Base-by-base conservation (phyloP, 257 asterid genomes). In the Gentiana straminea region DNA sequence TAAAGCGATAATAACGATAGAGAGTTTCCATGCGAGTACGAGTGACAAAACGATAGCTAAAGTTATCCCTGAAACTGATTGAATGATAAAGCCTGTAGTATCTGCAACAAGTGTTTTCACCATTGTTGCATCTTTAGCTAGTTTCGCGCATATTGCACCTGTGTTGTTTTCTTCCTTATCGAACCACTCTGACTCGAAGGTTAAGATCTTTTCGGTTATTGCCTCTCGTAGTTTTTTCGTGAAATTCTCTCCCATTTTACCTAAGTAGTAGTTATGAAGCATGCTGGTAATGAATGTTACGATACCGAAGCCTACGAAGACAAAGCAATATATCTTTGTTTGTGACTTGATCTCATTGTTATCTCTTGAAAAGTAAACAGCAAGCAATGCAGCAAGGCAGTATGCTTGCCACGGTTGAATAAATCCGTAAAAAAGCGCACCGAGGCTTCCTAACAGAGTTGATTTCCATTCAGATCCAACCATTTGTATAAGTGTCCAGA, bases 151-250 rank as follows among this genome's bases (percentile, higher is more conserved):
- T 15, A 76, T 58, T 13, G 83, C 81, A 6, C 79, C 79, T 12
- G 75, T 76, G 1, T 57, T 69, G 50, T 72, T 81, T 32, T 64
- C 71, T 0, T 73, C 80, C 34, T 13, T 74, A 41, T 81, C 83
- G 35, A 78, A 81, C 86, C 85, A 81, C 2, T 59, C 73, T 0
- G 71, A 35, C 74, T 81, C 89, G 3, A 78, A 81, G n/a, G 75
- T 73, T n/a, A 81, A 75, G 44, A 81, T 65, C 7, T 73, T 78
- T 6, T 46, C 53, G 2, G 76, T 69, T 50, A 67, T 70, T 55
- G 49, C 76, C 39, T 62, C 68, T 4, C 85, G 67, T 2, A 80
- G 56, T 12, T 71, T 71, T 55, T 72, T 73, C 13, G 77, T 77
- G 38, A 83, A 49, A 2, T 68, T 52, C 55, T 80, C 85, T 52